Conservation (phyloP, 805 yeast species). For the Candida montana region DNA sequence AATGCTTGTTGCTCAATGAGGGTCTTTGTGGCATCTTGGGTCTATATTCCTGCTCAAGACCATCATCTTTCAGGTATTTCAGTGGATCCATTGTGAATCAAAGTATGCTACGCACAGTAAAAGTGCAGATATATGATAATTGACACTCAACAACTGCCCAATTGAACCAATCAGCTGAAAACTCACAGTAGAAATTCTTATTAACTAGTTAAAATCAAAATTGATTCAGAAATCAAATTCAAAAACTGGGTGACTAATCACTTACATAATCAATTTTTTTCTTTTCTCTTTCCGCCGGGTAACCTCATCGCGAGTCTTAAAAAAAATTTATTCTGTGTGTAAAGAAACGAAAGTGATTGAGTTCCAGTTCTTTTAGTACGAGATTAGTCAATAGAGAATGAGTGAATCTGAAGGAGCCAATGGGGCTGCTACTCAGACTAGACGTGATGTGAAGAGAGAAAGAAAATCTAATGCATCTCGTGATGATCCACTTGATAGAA, state of each 20-base stretch:
- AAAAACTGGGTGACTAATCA: too few species aligned
- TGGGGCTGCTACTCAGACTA: not conserved
- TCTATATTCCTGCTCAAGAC: not conserved
- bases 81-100: not conserved
- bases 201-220: too few species aligned
- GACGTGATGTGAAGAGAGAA: not conserved
- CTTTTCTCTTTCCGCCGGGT: constrained; percentile 6
- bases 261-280: too few species aligned
- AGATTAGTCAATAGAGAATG: not conserved
- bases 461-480: not conserved
- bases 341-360: not conserved
- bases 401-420: not conserved
- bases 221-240: too few species aligned
- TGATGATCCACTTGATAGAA: constrained; percentile 31
- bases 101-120: not conserved
- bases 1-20: constrained; percentile 14
- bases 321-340: constrained; percentile 2
- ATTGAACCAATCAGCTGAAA: too few species aligned
- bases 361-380: too few species aligned
- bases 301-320: constrained; percentile 14
- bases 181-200: too few species aligned
- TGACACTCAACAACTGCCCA: too few species aligned
- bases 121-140: too few species aligned
- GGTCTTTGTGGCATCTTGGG: constrained; percentile 17
- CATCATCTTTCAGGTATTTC: not conserved